Evolutionary conservation across 495 filamentous ascomycete genomes (phyloP).

Genomic region (Pyrenula aspistea): DNA sequence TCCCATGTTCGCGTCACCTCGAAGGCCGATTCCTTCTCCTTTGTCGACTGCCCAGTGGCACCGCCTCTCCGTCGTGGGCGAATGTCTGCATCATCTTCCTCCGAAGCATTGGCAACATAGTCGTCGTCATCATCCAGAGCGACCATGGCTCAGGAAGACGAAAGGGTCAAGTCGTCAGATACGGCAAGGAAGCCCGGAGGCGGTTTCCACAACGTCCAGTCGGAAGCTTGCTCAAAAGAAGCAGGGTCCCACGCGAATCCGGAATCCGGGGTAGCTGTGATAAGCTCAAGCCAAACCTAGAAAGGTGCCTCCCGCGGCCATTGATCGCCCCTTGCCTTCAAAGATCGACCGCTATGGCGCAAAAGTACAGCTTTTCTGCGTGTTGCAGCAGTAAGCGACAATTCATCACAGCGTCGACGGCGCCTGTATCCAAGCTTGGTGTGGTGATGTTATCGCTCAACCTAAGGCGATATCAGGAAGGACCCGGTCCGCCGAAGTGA

Average conservation of each 20-base stretch:
- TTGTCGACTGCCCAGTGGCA: constrained; percentile 35
- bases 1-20: constrained; percentile 51
- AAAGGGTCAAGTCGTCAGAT: neutral
- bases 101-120: neutral
- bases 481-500: too few species aligned
- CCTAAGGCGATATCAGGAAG: too few species aligned
- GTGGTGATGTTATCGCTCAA: too few species aligned
- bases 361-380: neutral
- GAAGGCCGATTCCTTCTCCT: constrained; percentile 50
- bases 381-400: neutral
- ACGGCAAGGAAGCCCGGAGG: neutral
- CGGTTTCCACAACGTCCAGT: too few species aligned
- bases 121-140: neutral
- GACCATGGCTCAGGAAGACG: neutral
- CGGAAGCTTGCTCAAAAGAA: neutral
- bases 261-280: neutral
- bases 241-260: neutral
- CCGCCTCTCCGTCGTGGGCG: neutral
- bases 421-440: too few species aligned
- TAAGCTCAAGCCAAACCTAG: neutral
- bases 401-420: too few species aligned
- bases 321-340: too few species aligned
- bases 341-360: neutral
- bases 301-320: neutral
- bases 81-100: neutral